phyloP scores from a whole-genome alignment of 768 basidiomycete species.

The Pleurotus cornucopiae region DNA sequence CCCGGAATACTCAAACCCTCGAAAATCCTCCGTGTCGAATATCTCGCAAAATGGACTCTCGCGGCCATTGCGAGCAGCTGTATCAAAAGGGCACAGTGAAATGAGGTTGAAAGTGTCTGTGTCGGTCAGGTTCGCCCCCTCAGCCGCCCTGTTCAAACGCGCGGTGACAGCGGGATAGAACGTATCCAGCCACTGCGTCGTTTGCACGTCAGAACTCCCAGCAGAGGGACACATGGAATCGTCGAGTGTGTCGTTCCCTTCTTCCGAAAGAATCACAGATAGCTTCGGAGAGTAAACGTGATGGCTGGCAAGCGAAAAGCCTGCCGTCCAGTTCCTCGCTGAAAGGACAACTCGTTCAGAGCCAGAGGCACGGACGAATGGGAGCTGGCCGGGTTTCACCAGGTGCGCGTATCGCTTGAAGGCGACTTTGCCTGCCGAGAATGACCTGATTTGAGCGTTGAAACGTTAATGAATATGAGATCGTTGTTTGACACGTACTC shows the following conservation, averaged over 20 bases:
- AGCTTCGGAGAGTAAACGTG: conserved; percentile 41
- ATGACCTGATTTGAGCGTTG: conserved; percentile 30
- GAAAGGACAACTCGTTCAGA: conserved; percentile 59
- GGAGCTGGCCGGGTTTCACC: conserved; percentile 37
- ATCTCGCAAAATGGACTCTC: conserved; percentile 67
- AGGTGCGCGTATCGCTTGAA: conserved; percentile 53
- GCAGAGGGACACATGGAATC: conserved; percentile 61
- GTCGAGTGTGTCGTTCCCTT: conserved; percentile 70
- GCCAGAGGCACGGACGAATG: conserved; percentile 45
- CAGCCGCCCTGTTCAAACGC: conserved; percentile 57
- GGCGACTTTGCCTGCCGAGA: conserved; percentile 45
- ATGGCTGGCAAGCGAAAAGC: conserved; percentile 54
- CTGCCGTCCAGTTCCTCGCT: conserved; percentile 68
- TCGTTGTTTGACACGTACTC: conserved; percentile 42
- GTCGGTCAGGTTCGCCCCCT: conserved; percentile 54
- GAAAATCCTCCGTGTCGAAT: conserved; percentile 64
- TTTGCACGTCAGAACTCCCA: conserved; percentile 38
- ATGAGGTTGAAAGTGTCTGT: conserved; percentile 58
- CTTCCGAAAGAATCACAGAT: conserved; percentile 54
- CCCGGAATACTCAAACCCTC: conserved; percentile 60
- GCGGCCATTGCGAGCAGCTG: conserved; percentile 40
- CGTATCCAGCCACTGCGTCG: conserved; percentile 46
- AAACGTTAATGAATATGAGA: background rate
- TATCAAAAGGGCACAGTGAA: conserved; percentile 79
- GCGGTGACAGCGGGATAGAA: conserved; percentile 54